Percentiles rank a stretch among this genome's conserved stretches.
These are phyloP conservation scores for Pseudogymnoascus sp. DNA, from an alignment of 2,329 filamentous ascomycete genomes.

Conservation along the genomic window DNA sequence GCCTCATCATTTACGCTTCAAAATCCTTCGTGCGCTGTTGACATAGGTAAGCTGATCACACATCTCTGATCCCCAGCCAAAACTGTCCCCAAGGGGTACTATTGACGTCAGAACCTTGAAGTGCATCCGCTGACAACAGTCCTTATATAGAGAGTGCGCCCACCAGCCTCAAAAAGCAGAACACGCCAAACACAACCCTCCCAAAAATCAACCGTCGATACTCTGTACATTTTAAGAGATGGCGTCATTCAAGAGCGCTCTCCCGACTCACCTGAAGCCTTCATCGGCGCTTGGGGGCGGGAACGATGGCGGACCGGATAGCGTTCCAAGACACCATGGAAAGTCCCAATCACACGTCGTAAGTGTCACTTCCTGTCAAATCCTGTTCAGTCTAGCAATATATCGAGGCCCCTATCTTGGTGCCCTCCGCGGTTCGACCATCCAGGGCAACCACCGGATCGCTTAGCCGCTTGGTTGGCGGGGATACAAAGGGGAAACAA, in stretches of 20 bases:
- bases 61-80: neutral
- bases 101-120: slow-evolving; percentile 9
- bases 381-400: neutral
- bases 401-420: neutral
- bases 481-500: neutral
- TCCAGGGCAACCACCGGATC: neutral
- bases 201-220: neutral
- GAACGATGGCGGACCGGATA: slow-evolving; percentile 31
- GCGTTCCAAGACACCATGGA: slow-evolving; percentile 62
- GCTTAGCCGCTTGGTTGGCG: neutral
- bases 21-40: slow-evolving; percentile 6
- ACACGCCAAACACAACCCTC: slow-evolving; percentile 16
- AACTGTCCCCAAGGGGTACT: neutral
- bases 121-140: neutral
- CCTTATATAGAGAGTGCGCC: slow-evolving; percentile 5
- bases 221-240: slow-evolving; percentile 36
- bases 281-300: slow-evolving; percentile 34
- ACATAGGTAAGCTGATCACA: slow-evolving; percentile 7
- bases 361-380: slow-evolving; percentile 36
- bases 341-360: slow-evolving; percentile 83
- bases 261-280: slow-evolving; percentile 80
- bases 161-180: slow-evolving; percentile 1
- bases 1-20: slow-evolving; percentile 7
- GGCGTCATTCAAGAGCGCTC: slow-evolving; percentile 65
- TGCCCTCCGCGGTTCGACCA: neutral